phyloP scores from a whole-genome alignment of 2,329 filamentous ascomycete species.

The Cordyceps javanica region DNA sequence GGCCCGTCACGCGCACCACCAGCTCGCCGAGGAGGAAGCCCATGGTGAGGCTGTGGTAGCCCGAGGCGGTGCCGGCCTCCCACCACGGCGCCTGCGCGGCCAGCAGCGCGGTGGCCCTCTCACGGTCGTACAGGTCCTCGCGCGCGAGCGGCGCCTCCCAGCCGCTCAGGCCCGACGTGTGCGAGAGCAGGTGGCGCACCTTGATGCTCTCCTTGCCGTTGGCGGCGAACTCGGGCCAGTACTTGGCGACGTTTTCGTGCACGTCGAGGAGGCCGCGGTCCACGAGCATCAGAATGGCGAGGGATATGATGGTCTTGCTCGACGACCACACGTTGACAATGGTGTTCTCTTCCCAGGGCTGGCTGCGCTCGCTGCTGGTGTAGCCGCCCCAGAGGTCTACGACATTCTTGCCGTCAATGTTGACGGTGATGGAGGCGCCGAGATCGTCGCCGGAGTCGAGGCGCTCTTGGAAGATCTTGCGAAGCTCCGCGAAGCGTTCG shows the following conservation, averaged over 20 bases:
- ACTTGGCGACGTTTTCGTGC: slow-evolving; percentile 31
- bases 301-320: slow-evolving; percentile 27
- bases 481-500: slow-evolving; percentile 29
- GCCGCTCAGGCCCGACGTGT: slow-evolving; percentile 30
- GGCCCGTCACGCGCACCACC: slow-evolving; percentile 33
- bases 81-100: slow-evolving; percentile 37
- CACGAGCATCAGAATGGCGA: slow-evolving; percentile 26
- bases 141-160: slow-evolving; percentile 26
- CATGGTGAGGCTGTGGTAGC: slow-evolving; percentile 35
- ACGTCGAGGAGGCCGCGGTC: slow-evolving; percentile 32
- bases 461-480: slow-evolving; percentile 26
- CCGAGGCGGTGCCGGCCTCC: slow-evolving; percentile 35
- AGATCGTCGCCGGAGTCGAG: slow-evolving; percentile 34
- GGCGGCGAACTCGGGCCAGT: slow-evolving; percentile 35
- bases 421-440: slow-evolving; percentile 38
- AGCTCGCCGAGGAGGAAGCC: slow-evolving; percentile 39
- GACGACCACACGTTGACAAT: slow-evolving; percentile 34
- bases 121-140: slow-evolving; percentile 28
- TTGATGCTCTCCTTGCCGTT: background rate
- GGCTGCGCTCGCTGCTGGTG: slow-evolving; percentile 22
- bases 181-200: slow-evolving; percentile 13
- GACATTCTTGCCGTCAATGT: slow-evolving; percentile 33
- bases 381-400: slow-evolving; percentile 40
- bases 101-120: slow-evolving; percentile 26
- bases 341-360: slow-evolving; percentile 34